Evolutionary conservation across 2,329 filamentous ascomycete species (phyloP), one percentile per base, ranked within the genome.

Genomic region (Tolypocladium tundrense): DNA sequence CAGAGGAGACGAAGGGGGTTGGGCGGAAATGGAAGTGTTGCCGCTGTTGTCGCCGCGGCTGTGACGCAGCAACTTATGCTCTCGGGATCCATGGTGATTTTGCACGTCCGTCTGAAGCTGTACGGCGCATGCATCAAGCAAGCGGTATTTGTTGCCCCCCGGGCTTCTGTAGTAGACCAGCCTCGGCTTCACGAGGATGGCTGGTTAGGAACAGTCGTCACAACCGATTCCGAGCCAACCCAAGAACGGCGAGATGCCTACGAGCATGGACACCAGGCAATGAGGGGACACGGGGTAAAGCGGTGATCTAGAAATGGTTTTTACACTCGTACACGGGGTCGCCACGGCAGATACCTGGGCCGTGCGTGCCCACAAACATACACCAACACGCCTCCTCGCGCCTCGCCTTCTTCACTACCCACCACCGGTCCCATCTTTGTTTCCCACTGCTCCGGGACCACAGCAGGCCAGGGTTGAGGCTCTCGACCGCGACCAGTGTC

Each of bases 311-410:
- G 60, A 63, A 60, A 51, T 61, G 62, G 66, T 73, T 68, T 73
- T 71, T 72, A 72, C 70, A 73, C 67, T 70, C 68, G 62, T 72
- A 71, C 70, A 72, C 65, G 64, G 63, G 59, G 31, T 51, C 48
- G 48, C 48, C 19, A 7, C 48, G 48, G 48, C n/a, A n/a, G 10
- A 51, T 16, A 21, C 19, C 48, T 51, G 35, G 48, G 37, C 35
- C 21, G 35, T 7, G 35, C 53, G 37, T 10, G 40, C 40, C 35
- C 56, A 54, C n/a, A 60, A 40, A 56, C 59, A 56, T 59, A 56
- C 39, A 56, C 39, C 37, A 41, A 50, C 50, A 55, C 52, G 53
- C 45, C 48, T 57, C 57, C 50, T 42, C 45, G 33, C 58, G 48
- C 37, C 50, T 51, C 48, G 31, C 31, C 31, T 11, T 13, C 31